A percentile compares a stretch with the other conserved stretches of the same genome.
Conservation (phyloP, 441 rosid species). For the Francoa sonchifolia region DNA sequence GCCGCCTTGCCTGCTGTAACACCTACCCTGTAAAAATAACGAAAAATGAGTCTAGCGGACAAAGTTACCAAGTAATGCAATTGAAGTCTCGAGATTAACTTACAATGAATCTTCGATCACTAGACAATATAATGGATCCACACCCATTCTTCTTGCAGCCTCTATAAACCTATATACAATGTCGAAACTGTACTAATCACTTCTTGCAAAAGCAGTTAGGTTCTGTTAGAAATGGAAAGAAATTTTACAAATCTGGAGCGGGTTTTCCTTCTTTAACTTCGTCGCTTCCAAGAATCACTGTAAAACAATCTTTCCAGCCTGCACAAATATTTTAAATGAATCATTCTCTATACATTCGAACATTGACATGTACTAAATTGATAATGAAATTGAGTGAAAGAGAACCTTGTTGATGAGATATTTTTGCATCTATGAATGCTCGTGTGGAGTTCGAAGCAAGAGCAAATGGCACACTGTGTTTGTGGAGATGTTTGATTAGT, state of each 20-base stretch:
- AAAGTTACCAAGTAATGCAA: background rate
- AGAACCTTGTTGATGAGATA: constrained; percentile 23
- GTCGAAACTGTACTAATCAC: background rate
- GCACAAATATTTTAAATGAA: background rate
- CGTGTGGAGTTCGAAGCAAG: constrained; percentile 35
- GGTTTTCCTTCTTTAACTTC: constrained; percentile 34
- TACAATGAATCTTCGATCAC: constrained; percentile 38
- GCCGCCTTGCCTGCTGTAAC: constrained; percentile 35
- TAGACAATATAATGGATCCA: constrained; percentile 22
- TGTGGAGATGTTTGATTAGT: constrained; percentile 27
- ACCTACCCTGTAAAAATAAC: constrained; percentile 24
- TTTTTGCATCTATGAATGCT: constrained; percentile 26
- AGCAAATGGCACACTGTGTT: constrained; percentile 26
- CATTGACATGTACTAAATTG: too few relatives aligned
- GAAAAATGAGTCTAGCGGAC: background rate
- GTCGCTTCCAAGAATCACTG: constrained; percentile 30
- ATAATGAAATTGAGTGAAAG: too few relatives aligned
- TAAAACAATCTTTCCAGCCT: constrained; percentile 32
- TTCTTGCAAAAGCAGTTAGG: too few relatives aligned
- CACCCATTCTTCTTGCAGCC: constrained; percentile 30
- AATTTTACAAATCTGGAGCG: constrained; percentile 32
- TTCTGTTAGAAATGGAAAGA: too few relatives aligned
- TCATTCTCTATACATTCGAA: background rate
- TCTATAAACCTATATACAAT: constrained; percentile 24
- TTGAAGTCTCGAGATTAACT: constrained; percentile 13